Conservation (phyloP, 768 basidiomycete species). For the Boletus vermiculosoides region DNA sequence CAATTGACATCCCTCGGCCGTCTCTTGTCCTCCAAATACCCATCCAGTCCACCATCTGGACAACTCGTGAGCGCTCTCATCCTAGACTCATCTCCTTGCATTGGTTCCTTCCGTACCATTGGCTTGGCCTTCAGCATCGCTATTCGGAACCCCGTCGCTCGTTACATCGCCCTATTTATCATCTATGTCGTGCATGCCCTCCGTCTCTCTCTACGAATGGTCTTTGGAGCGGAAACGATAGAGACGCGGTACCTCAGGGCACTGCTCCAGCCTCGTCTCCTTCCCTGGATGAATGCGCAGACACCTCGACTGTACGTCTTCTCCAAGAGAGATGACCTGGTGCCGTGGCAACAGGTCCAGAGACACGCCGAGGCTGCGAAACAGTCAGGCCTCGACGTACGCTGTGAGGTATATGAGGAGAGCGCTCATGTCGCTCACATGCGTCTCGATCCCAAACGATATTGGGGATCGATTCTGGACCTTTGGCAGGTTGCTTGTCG, state of each 20-base stretch:
- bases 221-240: constrained; percentile 21
- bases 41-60: constrained; percentile 2
- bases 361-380: constrained; percentile 27
- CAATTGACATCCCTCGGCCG: constrained; percentile 21
- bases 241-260: constrained; percentile 2
- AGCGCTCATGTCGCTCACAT: constrained; percentile 38
- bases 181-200: constrained; percentile 16
- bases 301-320: constrained; percentile 39
- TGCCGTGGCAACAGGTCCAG: constrained; percentile 30
- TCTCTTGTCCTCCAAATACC: constrained; percentile 22
- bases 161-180: constrained; percentile 10
- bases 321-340: constrained; percentile 31
- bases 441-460: constrained; percentile 28
- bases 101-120: constrained; percentile 14
- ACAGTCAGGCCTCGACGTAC: constrained; percentile 25
- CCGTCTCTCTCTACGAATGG: constrained; percentile 3
- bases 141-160: constrained; percentile 21
- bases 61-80: constrained; percentile 15
- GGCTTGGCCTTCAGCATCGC: constrained; percentile 23
- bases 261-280: constrained; percentile 23
- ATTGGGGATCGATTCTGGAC: constrained; percentile 25
- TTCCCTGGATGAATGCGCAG: constrained; percentile 31
- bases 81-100: constrained; percentile 24
- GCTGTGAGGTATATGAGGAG: constrained; percentile 32
- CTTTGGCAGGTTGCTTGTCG: constrained; percentile 22